These are phyloP conservation scores for Penicillium sp. DNA, from an alignment of 2,329 filamentous ascomycete species.

Conservation along the genomic window DNA sequence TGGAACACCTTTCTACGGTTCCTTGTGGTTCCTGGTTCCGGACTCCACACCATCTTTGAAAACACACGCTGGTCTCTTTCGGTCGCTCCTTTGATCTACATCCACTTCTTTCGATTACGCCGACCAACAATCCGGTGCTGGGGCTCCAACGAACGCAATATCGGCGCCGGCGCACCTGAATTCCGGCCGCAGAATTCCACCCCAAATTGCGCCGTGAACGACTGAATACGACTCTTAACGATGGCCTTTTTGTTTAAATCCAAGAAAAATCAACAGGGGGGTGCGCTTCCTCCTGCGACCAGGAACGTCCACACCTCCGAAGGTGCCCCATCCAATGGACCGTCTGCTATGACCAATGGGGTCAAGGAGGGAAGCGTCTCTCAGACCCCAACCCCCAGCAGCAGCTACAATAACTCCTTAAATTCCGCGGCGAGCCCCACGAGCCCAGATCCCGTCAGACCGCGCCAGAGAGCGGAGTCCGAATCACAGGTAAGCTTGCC, in stretches of 20 bases:
- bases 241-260: constrained; percentile 85
- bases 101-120: background rate
- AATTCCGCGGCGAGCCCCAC: constrained; percentile 66
- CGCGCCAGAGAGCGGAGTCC: constrained; percentile 56
- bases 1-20: constrained; percentile 20
- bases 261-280: constrained; percentile 68
- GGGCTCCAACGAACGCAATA: constrained; percentile 7
- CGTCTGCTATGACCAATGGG: constrained; percentile 51
- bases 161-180: constrained; percentile 14
- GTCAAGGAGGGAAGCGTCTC: constrained; percentile 35
- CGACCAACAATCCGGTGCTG: background rate
- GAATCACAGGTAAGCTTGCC: constrained; percentile 53
- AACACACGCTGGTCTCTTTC: constrained; percentile 20
- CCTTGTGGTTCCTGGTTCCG: constrained; percentile 26
- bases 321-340: constrained; percentile 44
- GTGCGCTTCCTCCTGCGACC: constrained; percentile 53
- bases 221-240: constrained; percentile 41
- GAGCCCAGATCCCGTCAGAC: constrained; percentile 65
- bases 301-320: constrained; percentile 60
- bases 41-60: constrained; percentile 20
- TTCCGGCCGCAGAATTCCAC: constrained; percentile 7
- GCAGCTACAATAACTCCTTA: constrained; percentile 65
- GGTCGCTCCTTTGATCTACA: constrained; percentile 1
- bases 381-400: constrained; percentile 70
- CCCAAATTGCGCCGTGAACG: constrained; percentile 26